Evolutionary conservation across 148 eudicot species (phyloP).

Genomic region (Fallopia convolvulus): DNA sequence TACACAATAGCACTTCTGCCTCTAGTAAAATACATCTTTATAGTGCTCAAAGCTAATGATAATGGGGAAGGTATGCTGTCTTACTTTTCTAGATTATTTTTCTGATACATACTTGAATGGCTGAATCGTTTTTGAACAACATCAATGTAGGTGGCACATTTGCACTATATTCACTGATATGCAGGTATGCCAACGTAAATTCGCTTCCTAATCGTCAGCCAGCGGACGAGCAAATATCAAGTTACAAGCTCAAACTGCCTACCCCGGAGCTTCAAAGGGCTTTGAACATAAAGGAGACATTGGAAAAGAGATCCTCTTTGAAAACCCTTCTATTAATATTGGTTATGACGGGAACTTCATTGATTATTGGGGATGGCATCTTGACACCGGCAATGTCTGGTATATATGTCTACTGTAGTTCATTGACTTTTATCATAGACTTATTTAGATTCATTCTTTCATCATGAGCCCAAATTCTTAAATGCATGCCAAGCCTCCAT

Average conservation of each 20-base stretch:
- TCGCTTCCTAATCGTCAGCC: conserved; percentile 84
- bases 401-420: conserved; percentile 16
- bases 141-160: conserved; percentile 66
- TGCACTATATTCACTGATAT: conserved; percentile 83
- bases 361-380: conserved; percentile 95
- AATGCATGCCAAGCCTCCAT: background rate
- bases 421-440: background rate
- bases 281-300: conserved; percentile 58
- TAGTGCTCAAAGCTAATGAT: conserved; percentile 95
- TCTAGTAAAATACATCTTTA: conserved; percentile 72
- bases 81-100: background rate
- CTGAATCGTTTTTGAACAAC: background rate
- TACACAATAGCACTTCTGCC: conserved; percentile 92
- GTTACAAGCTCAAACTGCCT: conserved; percentile 86
- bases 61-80: conserved; percentile 78
- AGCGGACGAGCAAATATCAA: conserved; percentile 85
- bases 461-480: background rate
- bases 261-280: conserved; percentile 97
- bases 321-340: conserved; percentile 65
- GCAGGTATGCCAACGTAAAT: conserved; percentile 82
- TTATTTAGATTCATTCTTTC: background rate
- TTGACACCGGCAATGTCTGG: conserved; percentile 98
- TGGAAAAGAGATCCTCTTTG: conserved; percentile 55
- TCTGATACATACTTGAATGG: background rate
- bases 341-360: conserved; percentile 85